Base-by-base conservation (phyloP, 192 early-diverging fungal species). In the Piromyces finnis region DNA sequence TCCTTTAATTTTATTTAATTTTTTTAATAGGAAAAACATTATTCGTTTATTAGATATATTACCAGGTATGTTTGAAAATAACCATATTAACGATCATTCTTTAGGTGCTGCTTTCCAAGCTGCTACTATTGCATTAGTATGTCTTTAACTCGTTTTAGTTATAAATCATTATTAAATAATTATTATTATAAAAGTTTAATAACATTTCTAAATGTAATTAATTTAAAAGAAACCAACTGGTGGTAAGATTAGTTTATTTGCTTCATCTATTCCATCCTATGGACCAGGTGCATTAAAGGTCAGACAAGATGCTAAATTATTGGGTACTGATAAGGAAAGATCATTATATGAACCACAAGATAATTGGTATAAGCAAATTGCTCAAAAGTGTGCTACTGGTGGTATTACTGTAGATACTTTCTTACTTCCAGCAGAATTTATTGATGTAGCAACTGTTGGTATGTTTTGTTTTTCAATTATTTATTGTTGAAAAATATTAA, bases 261-360 rank as follows among this genome's bases (percentile, higher is more conserved):
- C 96, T 81, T 92, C 94, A 15, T 83, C 89, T n/a, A 86, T 98
- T 29, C 96, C 97, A 18, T 92, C 89, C 12, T 90, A 89, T 81
- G 97, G 97, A 18, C 94, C 95, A 5, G 95, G 95, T n/a, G 86
- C 88, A 11, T 86, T 99, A 37, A 94, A 93, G 82, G 89, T 90
- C 59, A 92, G 97, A 29, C 95, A 98, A 81, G 95, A 99, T 81
- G 83, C 88, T 27, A 98, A 96, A 86, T 84, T 96, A 37, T 92
- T 96, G 85, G 92, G 93, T 79, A 94, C 92, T 0, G 97, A 99
- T 79, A 96, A 98, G 83, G 97, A 99, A 84, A 91, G 89, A 78
- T 86, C 88, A 7, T 86, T 99, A 28, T 96, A 92, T 82, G 90
- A 89, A 81, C 95, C 97, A 59, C 94, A 95, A 83, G 93, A 94